Percentiles rank a stretch among this genome's conserved stretches.
phyloP scores from a whole-genome alignment of 2,329 filamentous ascomycete species.

The Diaporthe caulivora region DNA sequence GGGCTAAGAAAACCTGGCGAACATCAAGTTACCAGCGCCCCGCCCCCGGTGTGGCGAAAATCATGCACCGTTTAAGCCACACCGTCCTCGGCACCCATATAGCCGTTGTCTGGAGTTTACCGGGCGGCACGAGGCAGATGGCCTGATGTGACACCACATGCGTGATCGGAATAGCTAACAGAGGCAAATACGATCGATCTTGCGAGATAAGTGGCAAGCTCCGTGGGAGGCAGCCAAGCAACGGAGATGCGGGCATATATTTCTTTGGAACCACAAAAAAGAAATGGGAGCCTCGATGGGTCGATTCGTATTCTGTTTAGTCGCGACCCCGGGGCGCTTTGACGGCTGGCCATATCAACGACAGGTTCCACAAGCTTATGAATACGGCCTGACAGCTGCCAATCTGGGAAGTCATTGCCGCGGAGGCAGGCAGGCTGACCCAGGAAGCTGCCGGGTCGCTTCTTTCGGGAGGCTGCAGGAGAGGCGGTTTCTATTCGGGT shows the following conservation, averaged over 20 bases:
- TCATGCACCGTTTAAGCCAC: background rate
- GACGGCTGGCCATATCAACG: background rate
- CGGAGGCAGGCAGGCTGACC: background rate
- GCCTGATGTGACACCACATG: slow-evolving; percentile 8
- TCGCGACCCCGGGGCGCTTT: background rate
- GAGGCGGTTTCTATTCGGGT: background rate
- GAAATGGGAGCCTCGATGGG: background rate
- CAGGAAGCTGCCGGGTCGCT: background rate
- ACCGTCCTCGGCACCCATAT: background rate
- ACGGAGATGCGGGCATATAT: background rate
- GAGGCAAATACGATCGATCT: background rate
- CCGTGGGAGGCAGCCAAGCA: background rate
- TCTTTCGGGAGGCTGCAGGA: slow-evolving; percentile 9
- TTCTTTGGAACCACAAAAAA: background rate
- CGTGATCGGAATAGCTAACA: background rate
- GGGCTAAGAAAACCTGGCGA: background rate
- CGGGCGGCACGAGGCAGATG: slow-evolving; percentile 9
- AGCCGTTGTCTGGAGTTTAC: background rate
- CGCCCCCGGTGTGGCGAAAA: background rate
- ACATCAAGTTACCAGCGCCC: background rate
- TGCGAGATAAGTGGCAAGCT: background rate
- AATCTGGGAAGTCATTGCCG: slow-evolving; percentile 7
- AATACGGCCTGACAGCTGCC: slow-evolving; percentile 9
- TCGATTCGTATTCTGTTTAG: background rate
- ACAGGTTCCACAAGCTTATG: slow-evolving; percentile 11